Conservation (phyloP, 2,329 filamentous ascomycete species). For the Aspergillus neotritici region DNA sequence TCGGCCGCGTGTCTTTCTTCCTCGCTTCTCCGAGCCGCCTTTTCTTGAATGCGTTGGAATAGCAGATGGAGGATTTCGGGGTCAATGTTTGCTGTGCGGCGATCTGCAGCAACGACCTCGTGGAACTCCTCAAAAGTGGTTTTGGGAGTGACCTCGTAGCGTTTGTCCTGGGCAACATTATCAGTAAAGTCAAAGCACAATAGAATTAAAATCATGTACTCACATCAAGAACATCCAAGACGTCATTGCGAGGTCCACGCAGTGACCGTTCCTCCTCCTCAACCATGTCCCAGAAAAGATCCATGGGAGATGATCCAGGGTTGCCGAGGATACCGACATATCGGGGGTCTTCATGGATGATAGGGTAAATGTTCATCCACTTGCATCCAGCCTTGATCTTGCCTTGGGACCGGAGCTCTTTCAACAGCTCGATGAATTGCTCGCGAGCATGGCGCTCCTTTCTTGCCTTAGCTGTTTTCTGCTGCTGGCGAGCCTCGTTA, state of each 20-base stretch:
- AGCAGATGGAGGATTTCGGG: conserved; percentile 72
- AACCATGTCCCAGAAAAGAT: conserved; percentile 92
- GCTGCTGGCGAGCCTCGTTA: conserved; percentile 83
- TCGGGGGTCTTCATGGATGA: conserved; percentile 73
- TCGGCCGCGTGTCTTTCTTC: conserved; percentile 78
- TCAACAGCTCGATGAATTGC: conserved; percentile 66
- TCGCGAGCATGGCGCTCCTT: conserved; percentile 84
- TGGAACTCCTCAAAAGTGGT: conserved; percentile 87
- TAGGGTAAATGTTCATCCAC: conserved; percentile 74
- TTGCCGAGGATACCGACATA: conserved; percentile 81
- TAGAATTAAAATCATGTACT: conserved; percentile 29
- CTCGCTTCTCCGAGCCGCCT: conserved; percentile 72
- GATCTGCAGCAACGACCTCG: conserved; percentile 74
- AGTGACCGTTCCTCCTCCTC: conserved; percentile 91
- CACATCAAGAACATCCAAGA: conserved; percentile 83
- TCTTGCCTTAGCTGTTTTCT: conserved; percentile 74
- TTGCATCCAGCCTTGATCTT: conserved; percentile 86
- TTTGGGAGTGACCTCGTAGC: conserved; percentile 80
- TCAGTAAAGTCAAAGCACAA: conserved; percentile 31
- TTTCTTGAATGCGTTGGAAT: conserved; percentile 83
- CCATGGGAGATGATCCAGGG: conserved; percentile 74
- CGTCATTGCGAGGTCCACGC: conserved; percentile 72
- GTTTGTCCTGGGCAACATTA: conserved; percentile 62
- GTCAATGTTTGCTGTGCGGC: conserved; percentile 81
- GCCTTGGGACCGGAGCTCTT: conserved; percentile 66